phyloP scores from a whole-genome alignment of 2,329 filamentous ascomycete genomes.

The Pyrenochaeta sp. region DNA sequence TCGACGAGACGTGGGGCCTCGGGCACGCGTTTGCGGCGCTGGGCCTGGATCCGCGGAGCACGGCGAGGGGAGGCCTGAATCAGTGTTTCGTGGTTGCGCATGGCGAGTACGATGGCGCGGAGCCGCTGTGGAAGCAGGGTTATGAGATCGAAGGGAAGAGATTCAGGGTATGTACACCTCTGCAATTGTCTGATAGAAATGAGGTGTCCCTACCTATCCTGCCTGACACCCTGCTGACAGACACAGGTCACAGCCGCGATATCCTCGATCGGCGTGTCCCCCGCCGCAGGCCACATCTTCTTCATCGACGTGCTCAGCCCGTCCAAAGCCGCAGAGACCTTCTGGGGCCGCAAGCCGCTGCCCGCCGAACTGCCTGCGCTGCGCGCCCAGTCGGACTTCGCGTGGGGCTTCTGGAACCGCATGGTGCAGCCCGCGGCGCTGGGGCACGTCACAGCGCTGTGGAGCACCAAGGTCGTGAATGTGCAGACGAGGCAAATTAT shows the following conservation, averaged over 20 bases:
- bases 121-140: too few relatives aligned
- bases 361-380: slow-evolving; percentile 1
- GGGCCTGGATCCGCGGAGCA: slow-evolving; percentile 1
- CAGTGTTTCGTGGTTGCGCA: slow-evolving; percentile 1
- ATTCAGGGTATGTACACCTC: too few relatives aligned
- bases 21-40: neutral
- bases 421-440: neutral
- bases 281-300: slow-evolving; percentile 6
- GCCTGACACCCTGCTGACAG: neutral
- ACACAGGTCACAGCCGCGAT: slow-evolving; percentile 5
- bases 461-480: neutral
- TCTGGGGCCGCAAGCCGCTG: neutral
- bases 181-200: too few relatives aligned
- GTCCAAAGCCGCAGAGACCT: neutral
- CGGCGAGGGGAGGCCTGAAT: neutral
- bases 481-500: neutral
- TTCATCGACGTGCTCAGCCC: slow-evolving; percentile 2
- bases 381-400: slow-evolving; percentile 2
- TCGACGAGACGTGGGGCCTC: slow-evolving; percentile 1
- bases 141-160: too few relatives aligned
- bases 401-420: slow-evolving; percentile 13
- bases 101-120: too few relatives aligned
- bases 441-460: slow-evolving; percentile 3
- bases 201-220: too few relatives aligned
- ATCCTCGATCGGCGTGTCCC: slow-evolving; percentile 4